Conservation (phyloP, 169 alveolate genomes). For the Plasmodium yoelii region DNA sequence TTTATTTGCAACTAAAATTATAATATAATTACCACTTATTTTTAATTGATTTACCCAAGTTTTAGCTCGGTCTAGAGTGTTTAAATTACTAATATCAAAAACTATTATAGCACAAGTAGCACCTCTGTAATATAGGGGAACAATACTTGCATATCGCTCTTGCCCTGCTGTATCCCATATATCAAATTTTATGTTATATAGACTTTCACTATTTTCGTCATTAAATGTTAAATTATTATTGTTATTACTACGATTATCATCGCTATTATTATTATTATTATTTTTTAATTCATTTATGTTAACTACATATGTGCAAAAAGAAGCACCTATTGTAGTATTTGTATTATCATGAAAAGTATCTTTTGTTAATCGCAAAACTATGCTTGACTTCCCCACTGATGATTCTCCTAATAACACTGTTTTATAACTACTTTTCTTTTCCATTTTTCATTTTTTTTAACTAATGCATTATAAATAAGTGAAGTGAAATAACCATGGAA, state of each 20-base stretch:
- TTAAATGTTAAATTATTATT: slow-evolving; percentile 10
- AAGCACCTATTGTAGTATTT: slow-evolving; percentile 93
- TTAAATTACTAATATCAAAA: slow-evolving; percentile 88
- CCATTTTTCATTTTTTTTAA: slow-evolving; percentile 73
- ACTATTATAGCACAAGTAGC: slow-evolving; percentile 92
- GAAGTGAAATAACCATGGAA: background rate
- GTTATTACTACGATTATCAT: slow-evolving; percentile 8
- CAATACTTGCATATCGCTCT: slow-evolving; percentile 91
- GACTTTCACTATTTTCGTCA: slow-evolving; percentile 42
- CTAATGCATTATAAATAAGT: slow-evolving; percentile 23
- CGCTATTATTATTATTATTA: slow-evolving; percentile 23
- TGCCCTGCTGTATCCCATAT: slow-evolving; percentile 96
- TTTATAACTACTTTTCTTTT: slow-evolving; percentile 87
- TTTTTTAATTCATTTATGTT: slow-evolving; percentile 61
- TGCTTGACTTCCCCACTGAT: slow-evolving; percentile 93
- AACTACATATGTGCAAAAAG: slow-evolving; percentile 88
- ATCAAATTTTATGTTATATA: slow-evolving; percentile 85
- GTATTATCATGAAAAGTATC: slow-evolving; percentile 92
- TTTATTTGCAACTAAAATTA: slow-evolving; percentile 85
- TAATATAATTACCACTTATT: slow-evolving; percentile 80
- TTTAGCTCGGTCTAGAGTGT: slow-evolving; percentile 87
- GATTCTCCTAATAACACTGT: slow-evolving; percentile 93
- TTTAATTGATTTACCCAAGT: slow-evolving; percentile 89
- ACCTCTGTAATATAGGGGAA: slow-evolving; percentile 91
- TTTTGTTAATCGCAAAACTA: slow-evolving; percentile 91